Base-by-base conservation (phyloP, 768 basidiomycete species). In the Kwoniella pini region DNA sequence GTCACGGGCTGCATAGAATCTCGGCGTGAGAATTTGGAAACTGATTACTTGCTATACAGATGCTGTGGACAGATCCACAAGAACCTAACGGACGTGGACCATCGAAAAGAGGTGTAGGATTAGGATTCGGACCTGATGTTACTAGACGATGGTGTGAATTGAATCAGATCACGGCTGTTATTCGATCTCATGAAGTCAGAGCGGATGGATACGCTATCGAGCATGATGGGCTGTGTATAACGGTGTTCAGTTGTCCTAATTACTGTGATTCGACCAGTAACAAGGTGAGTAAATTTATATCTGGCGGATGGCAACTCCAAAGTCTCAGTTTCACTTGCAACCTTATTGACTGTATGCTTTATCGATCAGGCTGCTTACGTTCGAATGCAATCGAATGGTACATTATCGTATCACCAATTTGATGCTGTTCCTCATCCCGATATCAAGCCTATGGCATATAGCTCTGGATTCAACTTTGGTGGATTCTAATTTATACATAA, bases 41-140 rank as follows among this genome's bases (percentile, higher is more conserved):
- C 27, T 4, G 17, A 22, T 3, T n/a, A 12, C 36, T 48, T 3
- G 15, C 21, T 19, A 15, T 40, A 68, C 19, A 94, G 88, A 79
- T 93, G 27, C 83, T 98, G 15, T 97, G 95, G 94, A 95, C 93
- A 3, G 95, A 98, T 79, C 95, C 96, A 21, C 96, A 97, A 78
- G 87, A 88, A 40, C 71, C 81, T 39, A 86, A 86, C 11, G 96
- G 96, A 24, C 86, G 96, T 26, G 95, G 96, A 4, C 95, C 96
- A 12, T 94, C 91, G 75, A 98, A 98, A 83, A 87, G 96, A 89
- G 96, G 96, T 52, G 93, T 98, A 61, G 96, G 96, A 21, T 87
- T 96, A 63, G 86, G 88, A 4, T 99, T 99, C 78, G 96, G 96
- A 15, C 94, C 95, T 0, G 93, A 95, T 74, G 89, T 97, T 17